Evolutionary conservation across 2,329 filamentous ascomycete species (phyloP).

Genomic region (Aspergillus viridinutans): DNA sequence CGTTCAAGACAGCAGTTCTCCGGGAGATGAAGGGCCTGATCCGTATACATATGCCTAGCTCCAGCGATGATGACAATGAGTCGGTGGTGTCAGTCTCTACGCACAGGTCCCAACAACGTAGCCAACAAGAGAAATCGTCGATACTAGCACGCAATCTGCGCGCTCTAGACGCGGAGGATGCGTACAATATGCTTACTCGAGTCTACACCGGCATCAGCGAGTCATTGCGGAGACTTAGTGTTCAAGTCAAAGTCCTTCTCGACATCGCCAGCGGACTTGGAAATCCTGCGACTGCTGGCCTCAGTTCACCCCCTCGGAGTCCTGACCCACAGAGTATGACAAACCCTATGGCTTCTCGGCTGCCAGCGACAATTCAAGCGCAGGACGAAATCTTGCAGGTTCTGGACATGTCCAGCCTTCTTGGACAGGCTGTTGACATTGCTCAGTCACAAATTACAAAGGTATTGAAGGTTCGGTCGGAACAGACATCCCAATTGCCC

Average conservation of each 20-base stretch:
- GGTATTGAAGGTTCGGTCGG: constrained; percentile 59
- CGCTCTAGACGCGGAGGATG: constrained; percentile 75
- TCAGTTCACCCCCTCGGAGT: constrained; percentile 48
- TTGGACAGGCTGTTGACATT: constrained; percentile 64
- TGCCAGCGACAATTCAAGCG: constrained; percentile 27
- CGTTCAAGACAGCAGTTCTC: constrained; percentile 77
- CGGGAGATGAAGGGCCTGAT: constrained; percentile 85
- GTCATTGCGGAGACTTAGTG: constrained; percentile 75
- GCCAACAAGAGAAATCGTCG: constrained; percentile 83
- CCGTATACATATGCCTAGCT: constrained; percentile 79
- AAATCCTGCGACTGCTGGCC: constrained; percentile 34
- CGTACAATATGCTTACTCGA: constrained; percentile 73
- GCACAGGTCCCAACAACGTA: constrained; percentile 62
- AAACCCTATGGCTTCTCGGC: constrained; percentile 27
- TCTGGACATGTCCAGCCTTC: constrained; percentile 61
- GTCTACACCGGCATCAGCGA: constrained; percentile 88
- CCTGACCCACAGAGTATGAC: constrained; percentile 44
- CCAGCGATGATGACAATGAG: constrained; percentile 88
- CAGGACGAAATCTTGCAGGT: constrained; percentile 61
- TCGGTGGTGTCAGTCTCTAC: constrained; percentile 86
- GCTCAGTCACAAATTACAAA: constrained; percentile 62
- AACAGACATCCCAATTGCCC: constrained; percentile 54
- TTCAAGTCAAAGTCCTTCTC: constrained; percentile 89
- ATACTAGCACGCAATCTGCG: constrained; percentile 84
- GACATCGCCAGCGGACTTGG: constrained; percentile 72